These are phyloP conservation scores for Fusarium sp. DNA, from an alignment of 2,329 filamentous ascomycete genomes.

Conservation along the genomic window DNA sequence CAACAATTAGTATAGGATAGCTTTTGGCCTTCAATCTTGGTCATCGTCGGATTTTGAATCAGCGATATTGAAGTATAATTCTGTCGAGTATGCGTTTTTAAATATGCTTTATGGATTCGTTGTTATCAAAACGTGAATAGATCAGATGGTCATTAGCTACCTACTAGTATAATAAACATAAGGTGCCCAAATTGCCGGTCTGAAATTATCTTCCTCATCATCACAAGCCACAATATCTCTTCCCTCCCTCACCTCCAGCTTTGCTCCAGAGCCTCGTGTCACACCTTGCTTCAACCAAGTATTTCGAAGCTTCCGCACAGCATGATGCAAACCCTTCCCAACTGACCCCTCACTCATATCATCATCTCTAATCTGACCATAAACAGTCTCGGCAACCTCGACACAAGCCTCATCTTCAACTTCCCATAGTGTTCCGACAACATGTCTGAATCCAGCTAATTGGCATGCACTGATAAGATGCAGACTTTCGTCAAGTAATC, in stretches of 20 bases:
- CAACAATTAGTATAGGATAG: no score
- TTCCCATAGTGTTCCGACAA: neutral
- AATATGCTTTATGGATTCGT: no score
- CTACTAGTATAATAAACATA: neutral
- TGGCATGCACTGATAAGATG: neutral
- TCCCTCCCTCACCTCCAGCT: rapidly evolving
- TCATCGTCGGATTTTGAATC: no score
- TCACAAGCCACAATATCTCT: neutral
- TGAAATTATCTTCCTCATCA: neutral
- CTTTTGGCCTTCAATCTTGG: no score
- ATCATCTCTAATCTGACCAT: neutral
- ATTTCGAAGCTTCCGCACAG: neutral
- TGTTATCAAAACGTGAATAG: no score
- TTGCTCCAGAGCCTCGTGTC: neutral
- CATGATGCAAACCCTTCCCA: neutral
- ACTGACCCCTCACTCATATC: neutral
- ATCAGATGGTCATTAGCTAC: no score
- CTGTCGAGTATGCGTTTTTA: no score
- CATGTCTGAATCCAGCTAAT: neutral
- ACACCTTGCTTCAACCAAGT: rapidly evolving
- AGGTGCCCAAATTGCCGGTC: neutral
- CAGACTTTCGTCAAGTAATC: neutral
- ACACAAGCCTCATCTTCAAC: neutral
- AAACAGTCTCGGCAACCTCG: neutral
- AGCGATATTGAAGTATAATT: no score